Evolutionary conservation across 1,284 basidiomycete genomes (phyloP).

Genomic region (Leucoagaricus sp.): DNA sequence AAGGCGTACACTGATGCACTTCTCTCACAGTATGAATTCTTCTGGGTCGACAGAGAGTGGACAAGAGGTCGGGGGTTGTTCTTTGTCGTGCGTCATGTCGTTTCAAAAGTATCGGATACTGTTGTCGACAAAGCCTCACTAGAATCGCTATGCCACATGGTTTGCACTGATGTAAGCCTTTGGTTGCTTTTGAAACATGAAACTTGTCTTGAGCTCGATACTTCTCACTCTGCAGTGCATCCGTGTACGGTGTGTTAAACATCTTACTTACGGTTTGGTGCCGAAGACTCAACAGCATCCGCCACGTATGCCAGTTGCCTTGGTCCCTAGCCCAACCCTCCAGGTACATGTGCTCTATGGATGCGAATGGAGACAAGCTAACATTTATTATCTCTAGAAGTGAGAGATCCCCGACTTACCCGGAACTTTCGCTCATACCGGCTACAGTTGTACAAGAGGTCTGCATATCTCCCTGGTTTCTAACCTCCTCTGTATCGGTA

Average conservation of each 20-base stretch:
- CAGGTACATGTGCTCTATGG: neutral
- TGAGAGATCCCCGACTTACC: neutral
- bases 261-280: neutral
- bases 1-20: neutral
- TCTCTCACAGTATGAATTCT: neutral
- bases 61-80: constrained; percentile 8
- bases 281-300: too few species aligned
- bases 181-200: neutral
- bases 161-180: constrained; percentile 7
- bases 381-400: neutral
- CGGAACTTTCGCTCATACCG: neutral
- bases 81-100: constrained; percentile 1
- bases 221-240: neutral
- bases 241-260: constrained; percentile 4
- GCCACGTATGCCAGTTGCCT: neutral
- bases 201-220: neutral
- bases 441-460: constrained; percentile 4
- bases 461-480: neutral
- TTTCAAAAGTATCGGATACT: neutral
- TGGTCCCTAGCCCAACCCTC: constrained; percentile 12
- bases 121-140: neutral
- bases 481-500: constrained; percentile 1
- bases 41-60: constrained; percentile 11
- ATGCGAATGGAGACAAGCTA: neutral
- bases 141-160: constrained; percentile 14